phyloP scores from a whole-genome alignment of 805 yeast species.

The Candida berthetii region DNA sequence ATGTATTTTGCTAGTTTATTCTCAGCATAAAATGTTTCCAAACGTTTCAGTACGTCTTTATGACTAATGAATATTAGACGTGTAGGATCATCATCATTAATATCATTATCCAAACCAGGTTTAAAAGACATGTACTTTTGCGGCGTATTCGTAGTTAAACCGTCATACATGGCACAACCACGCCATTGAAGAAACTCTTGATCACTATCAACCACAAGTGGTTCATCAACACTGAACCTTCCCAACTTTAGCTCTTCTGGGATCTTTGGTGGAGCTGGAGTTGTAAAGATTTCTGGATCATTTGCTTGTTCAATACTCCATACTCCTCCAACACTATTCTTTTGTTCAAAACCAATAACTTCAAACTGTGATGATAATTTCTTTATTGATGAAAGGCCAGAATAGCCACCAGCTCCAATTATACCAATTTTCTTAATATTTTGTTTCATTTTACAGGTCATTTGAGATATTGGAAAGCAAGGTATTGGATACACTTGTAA shows the following conservation, averaged over 20 bases:
- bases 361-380: constrained; percentile 21
- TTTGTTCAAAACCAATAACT: constrained; percentile 39
- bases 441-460: no score
- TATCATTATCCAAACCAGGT: constrained; percentile 12
- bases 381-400: constrained; percentile 27
- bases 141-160: constrained; percentile 33
- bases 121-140: constrained; percentile 26
- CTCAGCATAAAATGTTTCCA: constrained; percentile 20
- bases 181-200: constrained; percentile 29
- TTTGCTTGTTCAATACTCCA: constrained; percentile 27
- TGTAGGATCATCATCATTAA: no score
- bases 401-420: constrained; percentile 34
- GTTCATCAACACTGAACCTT: no score
- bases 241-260: no score
- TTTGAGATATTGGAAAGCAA: no score
- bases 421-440: constrained; percentile 28
- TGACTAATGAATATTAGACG: constrained; percentile 32
- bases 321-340: constrained; percentile 36
- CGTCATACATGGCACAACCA: constrained; percentile 26
- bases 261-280: no score
- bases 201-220: not conserved
- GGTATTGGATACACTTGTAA: no score
- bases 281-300: constrained; percentile 4
- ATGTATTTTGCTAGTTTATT: constrained; percentile 26
- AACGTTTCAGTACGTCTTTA: constrained; percentile 24